Percentiles rank a stretch among this genome's conserved stretches.
These are phyloP conservation scores for Podospora sp. DNA, from an alignment of 495 filamentous ascomycete species.

Conservation along the genomic window DNA sequence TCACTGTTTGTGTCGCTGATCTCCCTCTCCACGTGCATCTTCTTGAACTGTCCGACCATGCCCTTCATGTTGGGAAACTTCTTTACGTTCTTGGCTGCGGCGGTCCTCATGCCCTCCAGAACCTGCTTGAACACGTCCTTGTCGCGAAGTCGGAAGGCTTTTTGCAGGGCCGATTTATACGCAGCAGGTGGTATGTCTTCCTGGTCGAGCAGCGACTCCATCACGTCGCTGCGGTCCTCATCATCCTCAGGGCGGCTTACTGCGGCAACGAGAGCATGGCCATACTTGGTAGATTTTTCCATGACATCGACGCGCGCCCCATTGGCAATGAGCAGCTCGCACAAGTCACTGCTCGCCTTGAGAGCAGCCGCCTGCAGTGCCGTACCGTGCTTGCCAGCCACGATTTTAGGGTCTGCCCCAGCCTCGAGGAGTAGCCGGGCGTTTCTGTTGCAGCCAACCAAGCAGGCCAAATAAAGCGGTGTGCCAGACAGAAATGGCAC, in stretches of 20 bases:
- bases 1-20: slow-evolving; percentile 18
- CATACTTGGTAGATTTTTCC: slow-evolving; percentile 15
- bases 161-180: slow-evolving; percentile 18
- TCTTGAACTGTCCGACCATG: slow-evolving; percentile 17
- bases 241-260: slow-evolving; percentile 19
- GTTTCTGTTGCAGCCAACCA: slow-evolving; percentile 21
- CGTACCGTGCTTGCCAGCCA: slow-evolving; percentile 19
- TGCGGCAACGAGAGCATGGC: slow-evolving; percentile 14
- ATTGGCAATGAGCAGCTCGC: slow-evolving; percentile 11
- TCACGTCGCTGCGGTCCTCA: slow-evolving; percentile 6
- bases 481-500: slow-evolving; percentile 9
- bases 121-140: slow-evolving; percentile 18
- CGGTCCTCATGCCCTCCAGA: slow-evolving; percentile 10
- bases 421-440: slow-evolving; percentile 18
- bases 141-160: slow-evolving; percentile 12
- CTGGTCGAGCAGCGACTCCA: slow-evolving; percentile 8
- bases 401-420: slow-evolving; percentile 17
- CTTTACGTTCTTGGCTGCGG: slow-evolving; percentile 15
- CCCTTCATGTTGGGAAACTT: slow-evolving; percentile 17
- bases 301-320: slow-evolving; percentile 7
- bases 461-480: slow-evolving; percentile 9
- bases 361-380: slow-evolving; percentile 20
- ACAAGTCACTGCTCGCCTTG: slow-evolving; percentile 10
- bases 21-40: slow-evolving; percentile 16
- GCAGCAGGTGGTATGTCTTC: slow-evolving; percentile 1